Base-by-base conservation (phyloP, 179 eudicot species). In the Beta lomatogona region DNA sequence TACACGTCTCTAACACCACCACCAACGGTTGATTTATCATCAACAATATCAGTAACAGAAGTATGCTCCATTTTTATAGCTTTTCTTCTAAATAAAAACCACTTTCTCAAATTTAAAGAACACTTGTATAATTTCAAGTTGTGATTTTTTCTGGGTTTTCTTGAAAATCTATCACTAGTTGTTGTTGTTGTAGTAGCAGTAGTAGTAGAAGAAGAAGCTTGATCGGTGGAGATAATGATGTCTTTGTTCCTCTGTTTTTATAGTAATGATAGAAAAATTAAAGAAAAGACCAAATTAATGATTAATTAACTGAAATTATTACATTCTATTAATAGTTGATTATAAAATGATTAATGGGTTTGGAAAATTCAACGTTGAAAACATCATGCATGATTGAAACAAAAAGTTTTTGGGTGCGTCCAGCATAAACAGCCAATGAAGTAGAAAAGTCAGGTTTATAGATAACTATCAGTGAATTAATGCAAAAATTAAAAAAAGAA, bases 1-100 rank as follows among this genome's bases (percentile, higher is more conserved):
- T 92, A 93, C 0, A 92, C 91, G 65, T 93, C 95, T 45, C 81
- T 86, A 71, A 88, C 95, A 18, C 97, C 95, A 2, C 95, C 97
- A 2, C 86, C 89, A 7, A 82, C 91, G 28, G 89, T 66, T 64
- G 82, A 74, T 75, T 86, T 82, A 12, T 81, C 58, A 22, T 89
- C 88, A n/a, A 71, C 81, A 5, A 83, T 28, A 12, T 82, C 86
- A 82, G 86, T 81, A 78, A 72, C 74, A 36, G 84, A 22, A 8
- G 79, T 46, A 64, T 87, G 88, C 71, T 91, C 93, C 90, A 87
- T 83, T 16, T 68, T 75, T 44, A 48, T 75, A 59, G 19, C 6
- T 21, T 64, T 2, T 18, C 28, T 63, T 50, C 45, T 76, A 18
- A 68, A 68, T 5, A 76, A 68, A 61, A 78, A 77, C 84, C 76